A percentile compares a stretch with the other conserved stretches of the same genome.
Evolutionary conservation across 176 grass and related monocot species (phyloP).

Genomic region (Bolboschoenus planiculmis): DNA sequence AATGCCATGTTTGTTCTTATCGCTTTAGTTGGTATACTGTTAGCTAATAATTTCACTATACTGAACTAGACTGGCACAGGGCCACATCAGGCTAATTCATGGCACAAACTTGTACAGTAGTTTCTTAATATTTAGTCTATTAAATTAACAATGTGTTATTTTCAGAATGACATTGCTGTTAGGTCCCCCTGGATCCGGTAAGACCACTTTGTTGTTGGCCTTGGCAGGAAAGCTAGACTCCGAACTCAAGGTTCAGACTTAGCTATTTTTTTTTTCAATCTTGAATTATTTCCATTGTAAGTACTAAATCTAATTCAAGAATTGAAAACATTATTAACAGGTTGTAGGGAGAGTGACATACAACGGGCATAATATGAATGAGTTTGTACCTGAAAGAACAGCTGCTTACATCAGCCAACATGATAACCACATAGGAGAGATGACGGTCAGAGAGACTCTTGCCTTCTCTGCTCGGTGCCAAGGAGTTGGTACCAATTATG

Average conservation of each 20-base stretch:
- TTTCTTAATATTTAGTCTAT: conserved; percentile 18
- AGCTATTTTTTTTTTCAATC: not conserved
- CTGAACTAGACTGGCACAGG: not conserved
- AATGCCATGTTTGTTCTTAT: not conserved
- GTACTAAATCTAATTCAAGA: not conserved
- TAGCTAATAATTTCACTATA: not conserved
- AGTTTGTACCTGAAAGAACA: conserved; percentile 90
- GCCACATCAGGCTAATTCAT: not conserved
- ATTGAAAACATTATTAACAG: conserved; percentile 29
- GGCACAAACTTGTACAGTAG: not conserved
- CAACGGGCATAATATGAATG: conserved; percentile 75
- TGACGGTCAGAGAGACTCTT: conserved; percentile 89
- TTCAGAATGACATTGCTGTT: conserved; percentile 84
- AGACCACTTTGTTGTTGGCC: conserved; percentile 81
- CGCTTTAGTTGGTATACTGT: not conserved
- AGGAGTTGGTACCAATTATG: conserved; percentile 72
- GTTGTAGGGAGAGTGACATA: conserved; percentile 61
- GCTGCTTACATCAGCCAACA: conserved; percentile 93
- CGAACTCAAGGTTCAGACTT: conserved; percentile 50
- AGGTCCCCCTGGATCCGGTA: conserved; percentile 87
- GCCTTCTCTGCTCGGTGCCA: conserved; percentile 89
- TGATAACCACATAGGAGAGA: conserved; percentile 94
- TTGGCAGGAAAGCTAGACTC: conserved; percentile 73
- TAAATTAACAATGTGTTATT: not conserved
- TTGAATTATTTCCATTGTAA: not conserved